Conservation (phyloP, 2,329 filamentous ascomycete species). For the Ramularia endophylla region DNA sequence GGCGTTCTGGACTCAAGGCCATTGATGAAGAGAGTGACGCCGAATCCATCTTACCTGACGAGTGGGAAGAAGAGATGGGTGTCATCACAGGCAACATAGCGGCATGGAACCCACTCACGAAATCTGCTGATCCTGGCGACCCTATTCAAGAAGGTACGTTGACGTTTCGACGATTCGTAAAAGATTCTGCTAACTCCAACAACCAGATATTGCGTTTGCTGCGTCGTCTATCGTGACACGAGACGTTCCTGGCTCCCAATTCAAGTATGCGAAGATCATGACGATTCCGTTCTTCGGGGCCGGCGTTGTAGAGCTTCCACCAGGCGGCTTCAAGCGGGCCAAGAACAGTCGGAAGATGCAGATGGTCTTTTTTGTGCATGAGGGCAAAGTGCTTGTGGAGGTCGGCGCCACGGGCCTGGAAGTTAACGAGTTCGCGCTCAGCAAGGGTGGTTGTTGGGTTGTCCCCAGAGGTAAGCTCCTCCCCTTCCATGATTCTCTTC, state of each 20-base stretch:
- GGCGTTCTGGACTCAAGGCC: conserved; percentile 29
- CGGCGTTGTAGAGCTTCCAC: conserved; percentile 82
- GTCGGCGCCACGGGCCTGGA: conserved; percentile 46
- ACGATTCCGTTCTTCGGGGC: conserved; percentile 80
- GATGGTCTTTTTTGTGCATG: conserved; percentile 89
- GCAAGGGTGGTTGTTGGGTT: conserved; percentile 85
- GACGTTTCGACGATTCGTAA: not conserved
- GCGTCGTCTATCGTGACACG: conserved; percentile 51
- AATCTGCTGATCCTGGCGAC: conserved; percentile 32
- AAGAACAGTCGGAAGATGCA: conserved; percentile 97
- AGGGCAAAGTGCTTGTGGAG: conserved; percentile 73
- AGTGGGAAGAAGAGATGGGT: conserved; percentile 66
- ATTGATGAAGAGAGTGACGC: conserved; percentile 41
- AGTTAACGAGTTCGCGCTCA: conserved; percentile 71
- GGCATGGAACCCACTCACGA: conserved; percentile 42
- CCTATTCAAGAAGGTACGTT: conserved; percentile 35
- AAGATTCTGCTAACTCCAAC: conserved; percentile 10
- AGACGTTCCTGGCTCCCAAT: conserved; percentile 60
- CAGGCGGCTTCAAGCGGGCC: conserved; percentile 73
- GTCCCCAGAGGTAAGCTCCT: conserved; percentile 76
- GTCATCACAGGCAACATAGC: conserved; percentile 58
- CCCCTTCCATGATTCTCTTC: conserved; percentile 10
- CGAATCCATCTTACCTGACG: conserved; percentile 52
- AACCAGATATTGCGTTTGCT: conserved; percentile 55
- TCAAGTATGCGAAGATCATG: conserved; percentile 84